These are phyloP conservation scores for Xanthoconium separans DNA, from an alignment of 1,284 basidiomycete genomes.

Conservation along the genomic window DNA sequence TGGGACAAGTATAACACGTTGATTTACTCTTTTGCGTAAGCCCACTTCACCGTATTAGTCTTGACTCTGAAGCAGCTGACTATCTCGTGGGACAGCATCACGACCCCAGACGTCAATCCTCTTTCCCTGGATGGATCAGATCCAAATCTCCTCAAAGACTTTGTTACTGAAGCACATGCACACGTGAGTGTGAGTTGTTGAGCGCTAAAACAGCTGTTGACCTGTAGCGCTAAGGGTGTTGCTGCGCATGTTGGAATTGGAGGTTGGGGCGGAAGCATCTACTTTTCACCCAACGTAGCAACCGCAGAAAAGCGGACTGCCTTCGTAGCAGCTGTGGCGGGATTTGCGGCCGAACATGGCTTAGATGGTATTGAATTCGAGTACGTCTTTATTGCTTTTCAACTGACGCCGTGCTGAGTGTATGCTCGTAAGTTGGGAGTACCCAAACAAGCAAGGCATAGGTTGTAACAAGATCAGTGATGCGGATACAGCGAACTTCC, in stretches of 20 bases:
- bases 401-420: background rate
- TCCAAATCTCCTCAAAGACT: conserved; percentile 43
- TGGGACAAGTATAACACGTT: conserved; percentile 54
- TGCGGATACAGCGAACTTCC: conserved; percentile 44
- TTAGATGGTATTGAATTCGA: conserved; percentile 30
- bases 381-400: conserved; percentile 12
- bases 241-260: conserved; percentile 75
- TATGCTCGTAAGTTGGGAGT: conserved; percentile 43
- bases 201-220: background rate
- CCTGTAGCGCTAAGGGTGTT: conserved; percentile 44
- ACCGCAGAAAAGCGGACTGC: conserved; percentile 55
- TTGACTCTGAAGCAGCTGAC: background rate
- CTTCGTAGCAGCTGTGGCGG: conserved; percentile 67
- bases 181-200: conserved; percentile 35
- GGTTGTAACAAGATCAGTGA: conserved; percentile 43
- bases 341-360: conserved; percentile 54
- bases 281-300: conserved; percentile 69
- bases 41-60: background rate
- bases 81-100: conserved; percentile 32
- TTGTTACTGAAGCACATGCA: conserved; percentile 48
- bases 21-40: conserved; percentile 43
- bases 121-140: conserved; percentile 43
- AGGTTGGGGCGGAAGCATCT: conserved; percentile 76
- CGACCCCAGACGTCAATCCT: conserved; percentile 40
- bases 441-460: conserved; percentile 47